These are phyloP conservation scores for Crithidia acanthocephali DNA, from an alignment of 208 protist species.

Conservation along the genomic window DNA sequence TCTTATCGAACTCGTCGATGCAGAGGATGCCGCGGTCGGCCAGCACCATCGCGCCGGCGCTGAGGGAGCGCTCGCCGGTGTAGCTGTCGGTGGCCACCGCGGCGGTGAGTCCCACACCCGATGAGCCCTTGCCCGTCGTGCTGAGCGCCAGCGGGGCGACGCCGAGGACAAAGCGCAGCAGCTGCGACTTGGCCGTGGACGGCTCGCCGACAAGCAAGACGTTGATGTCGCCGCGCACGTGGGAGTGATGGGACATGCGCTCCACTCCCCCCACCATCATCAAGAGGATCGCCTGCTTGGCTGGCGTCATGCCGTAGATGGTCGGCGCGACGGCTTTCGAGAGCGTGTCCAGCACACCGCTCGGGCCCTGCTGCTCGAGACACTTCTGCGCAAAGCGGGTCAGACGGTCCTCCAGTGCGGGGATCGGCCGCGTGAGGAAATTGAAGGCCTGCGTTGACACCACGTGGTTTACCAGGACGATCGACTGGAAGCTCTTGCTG, in stretches of 20 bases:
- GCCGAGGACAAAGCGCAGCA: slow-evolving; percentile 97
- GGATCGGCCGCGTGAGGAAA: slow-evolving; percentile 48
- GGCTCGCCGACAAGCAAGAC: slow-evolving; percentile 99
- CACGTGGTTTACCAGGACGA: slow-evolving; percentile 95
- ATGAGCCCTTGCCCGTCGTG: slow-evolving; percentile 98
- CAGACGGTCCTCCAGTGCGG: slow-evolving; percentile 71
- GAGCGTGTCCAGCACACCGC: slow-evolving; percentile 81
- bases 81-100: slow-evolving; percentile 97
- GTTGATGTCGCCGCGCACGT: slow-evolving; percentile 99
- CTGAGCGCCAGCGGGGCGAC: slow-evolving; percentile 97
- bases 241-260: slow-evolving; percentile 94
- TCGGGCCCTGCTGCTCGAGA: slow-evolving; percentile 59
- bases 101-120: slow-evolving; percentile 99
- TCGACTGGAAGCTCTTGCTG: slow-evolving; percentile 91
- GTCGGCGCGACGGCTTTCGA: slow-evolving; percentile 97
- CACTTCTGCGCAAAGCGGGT: slow-evolving; percentile 74
- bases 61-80: slow-evolving; percentile 96
- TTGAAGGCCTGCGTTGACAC: slow-evolving; percentile 63
- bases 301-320: slow-evolving; percentile 97
- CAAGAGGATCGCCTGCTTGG: slow-evolving; percentile 97
- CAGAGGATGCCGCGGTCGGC: slow-evolving; percentile 99
- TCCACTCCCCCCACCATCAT: slow-evolving; percentile 98
- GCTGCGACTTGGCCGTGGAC: slow-evolving; percentile 99
- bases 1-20: slow-evolving; percentile 99
- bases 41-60: slow-evolving; percentile 99